Conservation (phyloP, 2,329 filamentous ascomycete species). For the Arthrocladium fulminans region DNA sequence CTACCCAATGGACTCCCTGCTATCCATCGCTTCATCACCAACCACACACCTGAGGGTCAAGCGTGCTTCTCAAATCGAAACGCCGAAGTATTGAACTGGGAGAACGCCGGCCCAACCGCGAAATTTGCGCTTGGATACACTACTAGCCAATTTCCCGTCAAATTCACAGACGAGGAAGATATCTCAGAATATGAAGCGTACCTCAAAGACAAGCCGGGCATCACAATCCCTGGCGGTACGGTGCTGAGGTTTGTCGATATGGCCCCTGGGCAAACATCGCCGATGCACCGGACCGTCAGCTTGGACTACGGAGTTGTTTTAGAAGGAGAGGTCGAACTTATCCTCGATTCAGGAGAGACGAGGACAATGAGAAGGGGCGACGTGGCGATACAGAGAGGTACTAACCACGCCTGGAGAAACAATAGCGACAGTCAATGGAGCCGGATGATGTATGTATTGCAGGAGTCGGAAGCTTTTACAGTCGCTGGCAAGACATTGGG, state of each 20-base stretch:
- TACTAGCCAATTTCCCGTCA: conserved; percentile 12
- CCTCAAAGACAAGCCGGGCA: conserved; percentile 14
- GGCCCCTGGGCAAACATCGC: conserved; percentile 31
- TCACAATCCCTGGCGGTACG: conserved; percentile 15
- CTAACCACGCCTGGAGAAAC: conserved; percentile 34
- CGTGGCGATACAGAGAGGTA: conserved; percentile 45
- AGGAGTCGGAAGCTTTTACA: conserved; percentile 12
- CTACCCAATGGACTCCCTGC: background rate
- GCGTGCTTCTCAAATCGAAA: conserved; percentile 9
- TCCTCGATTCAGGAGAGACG: conserved; percentile 43
- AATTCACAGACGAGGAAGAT: conserved; percentile 14
- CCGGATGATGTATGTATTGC: conserved; percentile 18
- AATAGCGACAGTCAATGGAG: conserved; percentile 20
- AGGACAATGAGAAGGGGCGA: conserved; percentile 42
- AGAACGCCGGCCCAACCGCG: background rate
- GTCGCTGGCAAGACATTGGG: conserved; percentile 14
- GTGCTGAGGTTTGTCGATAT: conserved; percentile 35
- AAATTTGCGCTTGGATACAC: conserved; percentile 15
- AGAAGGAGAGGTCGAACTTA: conserved; percentile 44
- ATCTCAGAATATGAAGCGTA: conserved; percentile 14
- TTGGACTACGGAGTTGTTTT: conserved; percentile 48
- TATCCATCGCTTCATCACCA: conserved; percentile 15
- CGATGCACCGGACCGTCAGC: conserved; percentile 47
- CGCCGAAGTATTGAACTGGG: background rate
- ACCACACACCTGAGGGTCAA: conserved; percentile 10